Base-by-base conservation (phyloP, 2,329 filamentous ascomycete species). In the Calonectria pteridis region DNA sequence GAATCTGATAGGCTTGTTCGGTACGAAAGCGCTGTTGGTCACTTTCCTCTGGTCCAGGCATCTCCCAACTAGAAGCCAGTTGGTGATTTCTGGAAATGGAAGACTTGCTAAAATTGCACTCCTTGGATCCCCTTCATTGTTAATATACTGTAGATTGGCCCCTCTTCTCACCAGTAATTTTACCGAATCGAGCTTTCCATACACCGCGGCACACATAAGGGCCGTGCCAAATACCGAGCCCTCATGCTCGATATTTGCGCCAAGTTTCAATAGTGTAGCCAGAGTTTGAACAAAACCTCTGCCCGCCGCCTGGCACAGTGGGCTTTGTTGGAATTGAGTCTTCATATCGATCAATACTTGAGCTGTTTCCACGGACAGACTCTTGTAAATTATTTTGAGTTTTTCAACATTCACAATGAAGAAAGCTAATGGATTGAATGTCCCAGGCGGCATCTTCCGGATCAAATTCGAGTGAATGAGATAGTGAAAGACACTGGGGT, bases 41-140 rank as follows among this genome's bases (percentile, higher is more conserved):
- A 75, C 6, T 20, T 23, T 50, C 1, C 18, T 26, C 16, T 75
- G 68, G 31, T 75, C 69, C 7, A 67, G 69, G 4, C 31, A 74
- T 3, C 74, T 53, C 1, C 40, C 66, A 55, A 69, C 65, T 0
- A 74, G 49, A 4, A 74, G 7, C 74, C 68, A 75, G 5, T 4
- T 28, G 2, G 46, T 74, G 9, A 74, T 23, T 0, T 43, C 6
- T 1, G 72, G 53, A 9, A 67, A 35, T 1, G 46, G 53, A 4
- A 68, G 55, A 23, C 67, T 63, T 10, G 31, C 43, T 20, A 43
- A 20, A 26, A 69, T 16, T 16, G 18, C 55, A 26, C 31, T 63
- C 43, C 16, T 37, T 11, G 51, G 43, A 31, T 35, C 29, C 6
- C 58, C 55, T 1, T 63, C 11, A 6, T 69, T 23, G 31, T 43